Conservation (phyloP, 2,329 filamentous ascomycete species). For the Thelonectria discophora region DNA sequence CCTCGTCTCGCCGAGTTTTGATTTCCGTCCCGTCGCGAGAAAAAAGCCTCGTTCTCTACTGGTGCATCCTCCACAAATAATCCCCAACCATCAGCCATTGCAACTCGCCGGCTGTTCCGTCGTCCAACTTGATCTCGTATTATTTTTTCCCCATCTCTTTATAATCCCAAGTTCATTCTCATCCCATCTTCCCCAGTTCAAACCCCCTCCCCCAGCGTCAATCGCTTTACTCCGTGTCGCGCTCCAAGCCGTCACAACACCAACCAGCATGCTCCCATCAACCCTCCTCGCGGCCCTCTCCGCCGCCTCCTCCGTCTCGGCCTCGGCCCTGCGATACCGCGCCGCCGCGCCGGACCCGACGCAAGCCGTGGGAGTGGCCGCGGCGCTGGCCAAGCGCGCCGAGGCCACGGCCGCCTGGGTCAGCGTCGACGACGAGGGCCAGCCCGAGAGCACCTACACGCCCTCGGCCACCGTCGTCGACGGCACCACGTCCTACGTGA, state of each 20-base stretch:
- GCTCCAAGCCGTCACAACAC: too few species aligned
- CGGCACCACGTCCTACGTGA: conserved; percentile 52
- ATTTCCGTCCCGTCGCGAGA: background rate
- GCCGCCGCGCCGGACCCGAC: conserved; percentile 26
- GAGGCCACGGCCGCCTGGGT: conserved; percentile 61
- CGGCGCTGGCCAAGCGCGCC: conserved; percentile 37
- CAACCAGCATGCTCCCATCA: conserved; percentile 45
- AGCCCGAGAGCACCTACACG: conserved; percentile 57
- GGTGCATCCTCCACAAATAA: conserved; percentile 27
- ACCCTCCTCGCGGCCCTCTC: conserved; percentile 45
- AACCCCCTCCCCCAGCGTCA: conserved; percentile 16
- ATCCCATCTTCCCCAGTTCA: conserved; percentile 14
- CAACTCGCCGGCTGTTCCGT: background rate
- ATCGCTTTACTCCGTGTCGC: background rate
- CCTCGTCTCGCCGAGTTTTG: background rate
- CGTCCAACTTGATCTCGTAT: background rate
- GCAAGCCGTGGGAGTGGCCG: background rate
- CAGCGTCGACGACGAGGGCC: conserved; percentile 57
- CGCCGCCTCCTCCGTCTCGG: conserved; percentile 40
- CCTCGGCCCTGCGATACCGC: conserved; percentile 35
- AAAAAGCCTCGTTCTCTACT: conserved; percentile 37
- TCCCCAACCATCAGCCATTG: background rate
- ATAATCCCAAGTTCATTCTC: too few species aligned
- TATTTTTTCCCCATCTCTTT: background rate
- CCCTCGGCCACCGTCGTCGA: conserved; percentile 57